Evolutionary conservation across 371 early-diverging fungal genomes (phyloP).

Genomic region (Mucor ambiguus): DNA sequence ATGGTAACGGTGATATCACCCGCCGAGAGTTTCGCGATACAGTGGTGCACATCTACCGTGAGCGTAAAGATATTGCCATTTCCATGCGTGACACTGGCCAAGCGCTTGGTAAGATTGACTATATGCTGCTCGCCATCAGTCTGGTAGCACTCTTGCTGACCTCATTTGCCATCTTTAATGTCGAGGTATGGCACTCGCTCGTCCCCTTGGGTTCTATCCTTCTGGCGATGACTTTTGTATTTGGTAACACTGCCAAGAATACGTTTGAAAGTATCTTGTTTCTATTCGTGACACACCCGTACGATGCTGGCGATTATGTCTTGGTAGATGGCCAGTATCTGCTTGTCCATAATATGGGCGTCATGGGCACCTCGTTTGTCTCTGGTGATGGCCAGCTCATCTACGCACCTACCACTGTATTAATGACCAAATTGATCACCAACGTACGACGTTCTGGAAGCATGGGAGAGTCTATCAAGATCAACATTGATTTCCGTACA

Average conservation of each 20-base stretch:
- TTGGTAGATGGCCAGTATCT: constrained; percentile 63
- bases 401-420: constrained; percentile 71
- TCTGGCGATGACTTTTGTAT: constrained; percentile 61
- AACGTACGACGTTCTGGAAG: constrained; percentile 72
- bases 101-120: constrained; percentile 68
- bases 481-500: constrained; percentile 66
- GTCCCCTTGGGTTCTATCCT: constrained; percentile 57
- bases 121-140: constrained; percentile 52
- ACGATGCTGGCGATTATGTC: constrained; percentile 77
- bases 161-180: constrained; percentile 59
- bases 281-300: constrained; percentile 56
- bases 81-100: constrained; percentile 61
- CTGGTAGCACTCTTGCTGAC: constrained; percentile 46
- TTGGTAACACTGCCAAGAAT: constrained; percentile 61
- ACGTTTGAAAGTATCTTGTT: constrained; percentile 66
- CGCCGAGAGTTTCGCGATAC: constrained; percentile 65
- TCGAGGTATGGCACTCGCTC: constrained; percentile 38
- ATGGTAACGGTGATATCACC: constrained; percentile 68
- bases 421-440: constrained; percentile 68
- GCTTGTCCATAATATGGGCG: constrained; percentile 71
- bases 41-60: constrained; percentile 62
- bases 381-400: constrained; percentile 73
- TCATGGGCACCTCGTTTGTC: constrained; percentile 69
- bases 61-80: constrained; percentile 58
- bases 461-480: constrained; percentile 59